These are phyloP conservation scores for Leishmania amazonensis DNA, from an alignment of 208 protist genomes.

Conservation along the genomic window DNA sequence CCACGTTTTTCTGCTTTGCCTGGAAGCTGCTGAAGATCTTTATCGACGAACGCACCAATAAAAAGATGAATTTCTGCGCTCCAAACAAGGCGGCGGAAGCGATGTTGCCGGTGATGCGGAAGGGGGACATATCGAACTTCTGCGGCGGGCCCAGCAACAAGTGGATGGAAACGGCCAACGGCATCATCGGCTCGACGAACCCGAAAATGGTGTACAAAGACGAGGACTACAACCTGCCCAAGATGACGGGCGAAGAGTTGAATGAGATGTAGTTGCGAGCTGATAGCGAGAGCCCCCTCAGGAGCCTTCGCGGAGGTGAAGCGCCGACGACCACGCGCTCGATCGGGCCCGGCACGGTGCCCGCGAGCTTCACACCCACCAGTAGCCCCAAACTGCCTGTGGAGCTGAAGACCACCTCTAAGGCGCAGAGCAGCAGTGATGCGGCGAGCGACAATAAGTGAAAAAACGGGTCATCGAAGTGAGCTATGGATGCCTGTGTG, in stretches of 20 bases:
- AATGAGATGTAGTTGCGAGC: slow-evolving; percentile 16
- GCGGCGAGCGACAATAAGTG: background rate
- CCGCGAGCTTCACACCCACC: background rate
- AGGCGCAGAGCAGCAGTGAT: background rate
- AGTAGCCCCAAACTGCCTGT: background rate
- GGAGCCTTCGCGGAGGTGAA: slow-evolving; percentile 27
- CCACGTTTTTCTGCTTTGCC: slow-evolving; percentile 63
- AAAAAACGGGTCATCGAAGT: background rate
- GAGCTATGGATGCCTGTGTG: no score
- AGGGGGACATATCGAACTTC: slow-evolving; percentile 79
- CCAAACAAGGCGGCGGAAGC: slow-evolving; percentile 49
- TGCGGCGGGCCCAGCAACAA: slow-evolving; percentile 66
- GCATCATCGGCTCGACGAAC: slow-evolving; percentile 62
- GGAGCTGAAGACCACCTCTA: background rate
- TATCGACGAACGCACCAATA: slow-evolving; percentile 80
- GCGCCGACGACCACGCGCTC: slow-evolving; percentile 27
- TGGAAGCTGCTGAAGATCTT: slow-evolving; percentile 87
- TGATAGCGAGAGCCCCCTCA: slow-evolving; percentile 19
- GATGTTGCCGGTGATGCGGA: slow-evolving; percentile 61
- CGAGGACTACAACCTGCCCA: slow-evolving; percentile 25
- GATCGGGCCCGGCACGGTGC: slow-evolving; percentile 1
- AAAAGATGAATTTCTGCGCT: slow-evolving; percentile 74
- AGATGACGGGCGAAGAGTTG: slow-evolving; percentile 20
- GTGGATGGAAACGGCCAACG: slow-evolving; percentile 66
- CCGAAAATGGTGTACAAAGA: slow-evolving; percentile 50